Conservation (phyloP, 140 eudicot genomes). For the Oenanthe javanica region DNA sequence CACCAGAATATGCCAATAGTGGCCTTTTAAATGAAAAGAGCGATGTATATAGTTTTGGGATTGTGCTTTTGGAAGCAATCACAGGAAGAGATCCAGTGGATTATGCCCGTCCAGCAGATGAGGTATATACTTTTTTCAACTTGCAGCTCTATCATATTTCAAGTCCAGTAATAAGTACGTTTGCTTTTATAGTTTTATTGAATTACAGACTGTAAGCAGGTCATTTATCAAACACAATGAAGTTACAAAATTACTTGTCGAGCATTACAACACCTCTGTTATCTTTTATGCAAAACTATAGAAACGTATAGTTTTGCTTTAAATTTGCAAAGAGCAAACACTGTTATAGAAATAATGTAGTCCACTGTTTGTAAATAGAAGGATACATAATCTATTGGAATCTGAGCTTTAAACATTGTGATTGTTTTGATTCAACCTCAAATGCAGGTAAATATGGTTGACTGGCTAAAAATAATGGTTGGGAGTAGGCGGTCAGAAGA, state of each 20-base stretch:
- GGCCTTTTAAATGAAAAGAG: conserved; percentile 89
- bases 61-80: conserved; percentile 74
- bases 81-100: conserved; percentile 97
- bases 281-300: not conserved
- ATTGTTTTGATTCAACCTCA: not conserved
- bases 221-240: not conserved
- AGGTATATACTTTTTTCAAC: conserved; percentile 35
- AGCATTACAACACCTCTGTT: not conserved
- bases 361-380: not conserved
- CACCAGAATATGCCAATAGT: conserved; percentile 97
- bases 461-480: conserved; percentile 94
- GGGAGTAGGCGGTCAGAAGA: conserved; percentile 76
- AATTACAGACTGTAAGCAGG: not conserved
- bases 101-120: conserved; percentile 74
- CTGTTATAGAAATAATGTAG: not conserved
- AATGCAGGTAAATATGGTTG: conserved; percentile 72
- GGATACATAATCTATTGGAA: not conserved
- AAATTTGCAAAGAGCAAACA: not conserved
- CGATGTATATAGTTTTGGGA: conserved; percentile 86
- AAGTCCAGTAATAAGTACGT: not conserved
- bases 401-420: not conserved
- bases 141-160: not conserved
- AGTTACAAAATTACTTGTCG: not conserved
- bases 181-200: not conserved
- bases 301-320: not conserved